Evolutionary conservation across 2,329 filamentous ascomycete genomes (phyloP), one percentile per base, ranked within the genome.

Genomic region (Stylonectria norvegica): DNA sequence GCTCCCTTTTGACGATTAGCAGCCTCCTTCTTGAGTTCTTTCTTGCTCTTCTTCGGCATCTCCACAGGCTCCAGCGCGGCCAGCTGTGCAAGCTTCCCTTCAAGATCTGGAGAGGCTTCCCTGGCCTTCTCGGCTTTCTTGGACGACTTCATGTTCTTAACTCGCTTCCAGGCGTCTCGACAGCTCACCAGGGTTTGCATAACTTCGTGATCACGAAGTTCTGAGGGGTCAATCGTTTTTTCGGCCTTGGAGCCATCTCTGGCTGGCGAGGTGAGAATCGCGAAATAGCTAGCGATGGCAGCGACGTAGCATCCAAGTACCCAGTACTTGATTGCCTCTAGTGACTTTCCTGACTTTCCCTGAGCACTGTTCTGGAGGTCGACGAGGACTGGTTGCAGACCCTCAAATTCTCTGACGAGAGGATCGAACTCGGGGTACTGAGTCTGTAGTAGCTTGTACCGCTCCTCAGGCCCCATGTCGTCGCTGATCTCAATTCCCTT

Each of bases 351-450:
- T 9, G 67, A 63, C 55, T 71, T 73, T 5, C 66, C 68, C 38
- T 79, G 71, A 1, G 81, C 79, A 20, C 76, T 71, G 35, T 76
- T 70, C 34, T 81, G 78, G 32, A 84, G 70, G 7, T 73, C 67
- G 9, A 70, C 68, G 7, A 93, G 66, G 11, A 79, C 69, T 16
- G 83, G 78, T 57, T 90, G 84, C 33, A 95, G 69, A n/a, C 76
- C 69, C 38, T 84, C 61, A 44, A 93, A 85, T 56, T 97, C 91
- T 52, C 85, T 83, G 34, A 86, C 83, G 25, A 98, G 72, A 41
- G 84, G 84, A 47, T 94, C 86, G 51, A 97, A 93, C 60, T 98
- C 93, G 3, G 94, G 93, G 62, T 98, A 96, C 61, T 88, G 77
- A 33, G 81, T 78, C 55, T 83, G 81, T 36, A 98, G 67, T 12